Base-by-base conservation (phyloP, 2,329 filamentous ascomycete species). In the Metarhizium humberi region DNA sequence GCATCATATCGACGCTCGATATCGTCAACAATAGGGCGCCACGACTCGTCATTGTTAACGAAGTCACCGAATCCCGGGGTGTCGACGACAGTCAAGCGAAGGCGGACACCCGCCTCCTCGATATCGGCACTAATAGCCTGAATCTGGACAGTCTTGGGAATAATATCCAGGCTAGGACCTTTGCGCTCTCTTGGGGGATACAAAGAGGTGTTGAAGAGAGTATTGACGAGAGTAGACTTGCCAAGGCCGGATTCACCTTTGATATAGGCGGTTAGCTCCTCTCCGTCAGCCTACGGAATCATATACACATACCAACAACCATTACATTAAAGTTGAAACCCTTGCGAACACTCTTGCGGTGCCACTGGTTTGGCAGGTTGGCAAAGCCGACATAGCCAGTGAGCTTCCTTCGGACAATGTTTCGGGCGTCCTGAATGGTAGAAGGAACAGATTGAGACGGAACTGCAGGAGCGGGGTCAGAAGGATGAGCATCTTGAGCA, bases 261-360 rank as follows among this genome's bases (percentile, higher is more conserved):
- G 34, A 11, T 6, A 18, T 8, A 25, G n/a, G 25, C 50, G 43
- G 57, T 47, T 50, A 57, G 51, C 34, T 16, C 13, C 20, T 10
- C 13, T 13, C 16, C 20, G 7, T 16, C 20, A n/a, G 43, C 18
- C 14, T 29, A 8, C 13, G 11, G 16, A 10, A 18, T 6, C 18
- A 13, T 38, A n/a, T 14, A 6, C 34, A 86, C 92, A 70, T 81
- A 97, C 94, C 94, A 76, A 99, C 94, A 75, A 99, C 94, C 94
- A 99, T 99, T 65, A 99, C 94, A 72, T 99, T 99, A 82, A 99
- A 99, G 84, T 97, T 99, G 84, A 99, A 99, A 59, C 94, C 94
- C 78, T 99, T 99, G 71, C 94, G 90, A 68, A 99, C 94, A 84
- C 92, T 96, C 87, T 99, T 99, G 75, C 94, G 92, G 81, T 99